Evolutionary conservation across 345 rosid species (phyloP).

Genomic region (Acer negundo): DNA sequence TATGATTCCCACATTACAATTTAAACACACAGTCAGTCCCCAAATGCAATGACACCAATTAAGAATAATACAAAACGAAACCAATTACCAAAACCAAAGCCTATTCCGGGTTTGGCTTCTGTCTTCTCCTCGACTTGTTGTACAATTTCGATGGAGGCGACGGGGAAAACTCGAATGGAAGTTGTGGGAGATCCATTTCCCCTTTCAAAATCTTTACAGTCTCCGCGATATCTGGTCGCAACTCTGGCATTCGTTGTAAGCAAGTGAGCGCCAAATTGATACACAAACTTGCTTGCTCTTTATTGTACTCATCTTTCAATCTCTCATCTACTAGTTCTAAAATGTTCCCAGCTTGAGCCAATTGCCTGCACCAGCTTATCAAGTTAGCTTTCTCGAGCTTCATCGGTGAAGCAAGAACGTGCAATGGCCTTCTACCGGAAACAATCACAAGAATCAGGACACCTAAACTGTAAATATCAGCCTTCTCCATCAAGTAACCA

Average conservation of each 20-base stretch:
- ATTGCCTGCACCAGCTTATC: conserved; percentile 93
- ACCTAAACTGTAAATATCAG: conserved; percentile 93
- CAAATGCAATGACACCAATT: background rate
- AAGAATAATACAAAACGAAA: conserved; percentile 10
- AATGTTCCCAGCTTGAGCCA: conserved; percentile 80
- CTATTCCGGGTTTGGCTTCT: conserved; percentile 52
- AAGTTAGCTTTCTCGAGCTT: conserved; percentile 94
- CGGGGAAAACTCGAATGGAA: conserved; percentile 84
- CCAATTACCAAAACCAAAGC: background rate
- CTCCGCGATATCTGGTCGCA: conserved; percentile 82
- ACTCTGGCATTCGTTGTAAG: conserved; percentile 87
- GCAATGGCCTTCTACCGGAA: conserved; percentile 92
- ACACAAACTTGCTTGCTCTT: conserved; percentile 83
- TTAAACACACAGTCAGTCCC: conserved; percentile 18
- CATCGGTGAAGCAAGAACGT: conserved; percentile 94
- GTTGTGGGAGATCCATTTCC: conserved; percentile 72
- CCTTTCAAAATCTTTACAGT: conserved; percentile 80
- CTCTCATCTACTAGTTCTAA: conserved; percentile 90
- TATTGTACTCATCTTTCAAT: conserved; percentile 64
- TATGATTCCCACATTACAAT: conserved; percentile 10
- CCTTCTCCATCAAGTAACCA: conserved; percentile 92
- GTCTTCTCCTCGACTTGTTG: conserved; percentile 62
- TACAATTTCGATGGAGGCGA: conserved; percentile 76
- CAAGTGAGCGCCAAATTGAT: conserved; percentile 85
- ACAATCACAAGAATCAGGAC: conserved; percentile 88